These are phyloP conservation scores for Periconia sp. DNA, from an alignment of 2,329 filamentous ascomycete species.

Conservation along the genomic window DNA sequence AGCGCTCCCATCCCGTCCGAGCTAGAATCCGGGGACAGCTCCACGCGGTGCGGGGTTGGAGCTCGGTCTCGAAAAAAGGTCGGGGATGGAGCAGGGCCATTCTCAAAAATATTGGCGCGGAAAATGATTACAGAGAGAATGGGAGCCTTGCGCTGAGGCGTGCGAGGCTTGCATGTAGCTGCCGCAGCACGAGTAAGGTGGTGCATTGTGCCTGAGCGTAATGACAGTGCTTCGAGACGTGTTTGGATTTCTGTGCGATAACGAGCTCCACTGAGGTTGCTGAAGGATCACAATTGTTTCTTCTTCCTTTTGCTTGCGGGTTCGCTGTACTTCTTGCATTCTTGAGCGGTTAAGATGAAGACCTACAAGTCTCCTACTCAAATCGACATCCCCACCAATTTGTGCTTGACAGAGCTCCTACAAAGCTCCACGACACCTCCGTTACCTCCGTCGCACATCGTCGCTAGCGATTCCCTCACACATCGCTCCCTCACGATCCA, in stretches of 20 bases:
- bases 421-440: slow-evolving; percentile 40
- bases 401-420: slow-evolving; percentile 54
- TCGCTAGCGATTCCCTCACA: slow-evolving; percentile 52
- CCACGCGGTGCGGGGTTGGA: neutral
- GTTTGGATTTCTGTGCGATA: too few relatives aligned
- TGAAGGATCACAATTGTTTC: too few relatives aligned
- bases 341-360: too few relatives aligned
- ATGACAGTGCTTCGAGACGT: too few relatives aligned
- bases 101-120: slow-evolving; percentile 1
- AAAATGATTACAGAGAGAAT: slow-evolving; percentile 5
- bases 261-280: too few relatives aligned
- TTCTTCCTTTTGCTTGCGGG: too few relatives aligned
- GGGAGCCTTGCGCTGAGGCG: neutral
- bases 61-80: neutral
- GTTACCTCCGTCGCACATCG: slow-evolving; percentile 51
- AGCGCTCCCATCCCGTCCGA: neutral
- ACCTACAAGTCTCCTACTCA: slow-evolving; percentile 16
- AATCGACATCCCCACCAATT: slow-evolving; percentile 43
- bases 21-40: neutral
- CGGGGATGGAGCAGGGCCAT: too few relatives aligned
- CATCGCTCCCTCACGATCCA: slow-evolving; percentile 54
- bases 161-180: neutral
- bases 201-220: neutral
- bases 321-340: too few relatives aligned
- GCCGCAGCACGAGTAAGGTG: neutral